Conservation (phyloP, 2,329 filamentous ascomycete species). For the Ophiocordyceps unilateralis region DNA sequence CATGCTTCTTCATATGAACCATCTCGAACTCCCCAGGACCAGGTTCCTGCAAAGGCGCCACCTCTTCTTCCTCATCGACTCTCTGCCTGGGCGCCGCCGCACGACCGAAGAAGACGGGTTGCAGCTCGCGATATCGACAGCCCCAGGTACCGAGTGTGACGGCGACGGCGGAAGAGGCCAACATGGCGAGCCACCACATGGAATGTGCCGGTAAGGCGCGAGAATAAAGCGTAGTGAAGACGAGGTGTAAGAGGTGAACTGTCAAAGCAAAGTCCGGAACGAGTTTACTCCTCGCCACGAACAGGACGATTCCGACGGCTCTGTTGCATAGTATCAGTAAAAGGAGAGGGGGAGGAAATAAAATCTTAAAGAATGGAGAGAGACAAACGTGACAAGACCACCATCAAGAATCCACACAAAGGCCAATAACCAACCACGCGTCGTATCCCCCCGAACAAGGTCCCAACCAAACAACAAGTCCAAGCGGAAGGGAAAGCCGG, state of each 20-base stretch:
- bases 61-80: neutral
- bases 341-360: neutral
- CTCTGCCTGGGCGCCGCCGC: too few species aligned
- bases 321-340: conserved; percentile 28
- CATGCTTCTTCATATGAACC: conserved; percentile 29
- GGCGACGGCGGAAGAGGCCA: conserved; percentile 24
- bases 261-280: conserved; percentile 90
- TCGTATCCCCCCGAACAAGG: conserved; percentile 41
- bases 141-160: conserved; percentile 67
- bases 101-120: conserved; percentile 37
- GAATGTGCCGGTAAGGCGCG: conserved; percentile 56
- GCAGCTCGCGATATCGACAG: conserved; percentile 76
- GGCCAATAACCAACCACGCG: conserved; percentile 41
- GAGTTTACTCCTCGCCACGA: conserved; percentile 81
- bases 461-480: conserved; percentile 42
- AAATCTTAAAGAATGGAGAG: too few species aligned
- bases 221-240: conserved; percentile 64
- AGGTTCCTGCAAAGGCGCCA: neutral
- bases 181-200: conserved; percentile 68
- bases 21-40: conserved; percentile 46
- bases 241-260: conserved; percentile 65
- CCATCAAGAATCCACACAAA: conserved; percentile 41
- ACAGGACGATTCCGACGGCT: conserved; percentile 62
- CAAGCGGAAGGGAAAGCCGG: conserved; percentile 34
- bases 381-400: conserved; percentile 31